phyloP scores from a whole-genome alignment of 2,329 filamentous ascomycete species.

The Bimuria novae-zelandiae region DNA sequence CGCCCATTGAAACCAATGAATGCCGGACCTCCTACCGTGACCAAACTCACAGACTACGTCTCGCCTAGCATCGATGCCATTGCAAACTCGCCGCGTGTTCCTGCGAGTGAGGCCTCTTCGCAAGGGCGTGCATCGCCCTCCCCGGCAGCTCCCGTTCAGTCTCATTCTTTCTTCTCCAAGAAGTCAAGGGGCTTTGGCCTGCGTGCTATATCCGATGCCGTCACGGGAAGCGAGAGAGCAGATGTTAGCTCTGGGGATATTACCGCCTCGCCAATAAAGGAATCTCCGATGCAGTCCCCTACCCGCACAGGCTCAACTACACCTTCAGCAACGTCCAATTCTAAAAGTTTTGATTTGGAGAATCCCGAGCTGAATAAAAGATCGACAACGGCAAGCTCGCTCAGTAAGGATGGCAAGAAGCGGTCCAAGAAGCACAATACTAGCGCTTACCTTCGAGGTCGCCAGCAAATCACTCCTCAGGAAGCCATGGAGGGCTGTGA shows the following conservation, averaged over 20 bases:
- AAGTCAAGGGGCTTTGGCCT: conserved; percentile 66
- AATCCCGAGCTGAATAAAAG: conserved; percentile 59
- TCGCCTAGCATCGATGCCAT: conserved; percentile 52
- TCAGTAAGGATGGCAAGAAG: conserved; percentile 42
- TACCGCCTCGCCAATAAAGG: conserved; percentile 53
- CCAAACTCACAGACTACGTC: conserved; percentile 59
- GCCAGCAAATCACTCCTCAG: conserved; percentile 77
- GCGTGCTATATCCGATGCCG: conserved; percentile 79
- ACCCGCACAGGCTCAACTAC: conserved; percentile 76
- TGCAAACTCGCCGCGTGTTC: conserved; percentile 45
- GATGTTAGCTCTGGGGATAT: conserved; percentile 47
- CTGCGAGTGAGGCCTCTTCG: conserved; percentile 56
- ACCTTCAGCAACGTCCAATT: conserved; percentile 60
- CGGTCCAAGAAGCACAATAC: conserved; percentile 88
- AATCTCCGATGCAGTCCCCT: conserved; percentile 64
- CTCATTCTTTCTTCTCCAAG: conserved; percentile 46
- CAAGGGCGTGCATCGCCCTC: conserved; percentile 53
- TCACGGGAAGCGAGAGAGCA: conserved; percentile 60
- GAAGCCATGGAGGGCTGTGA: conserved; percentile 87
- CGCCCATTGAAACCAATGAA: conserved; percentile 47
- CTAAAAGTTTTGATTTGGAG: conserved; percentile 78
- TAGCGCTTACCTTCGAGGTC: conserved; percentile 86
- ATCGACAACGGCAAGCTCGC: conserved; percentile 50
- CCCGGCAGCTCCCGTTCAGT: conserved; percentile 36
- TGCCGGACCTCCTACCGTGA: conserved; percentile 59